These are phyloP conservation scores for Panicum virgatum DNA, from an alignment of 202 grass and related monocot genomes.

Conservation along the genomic window DNA sequence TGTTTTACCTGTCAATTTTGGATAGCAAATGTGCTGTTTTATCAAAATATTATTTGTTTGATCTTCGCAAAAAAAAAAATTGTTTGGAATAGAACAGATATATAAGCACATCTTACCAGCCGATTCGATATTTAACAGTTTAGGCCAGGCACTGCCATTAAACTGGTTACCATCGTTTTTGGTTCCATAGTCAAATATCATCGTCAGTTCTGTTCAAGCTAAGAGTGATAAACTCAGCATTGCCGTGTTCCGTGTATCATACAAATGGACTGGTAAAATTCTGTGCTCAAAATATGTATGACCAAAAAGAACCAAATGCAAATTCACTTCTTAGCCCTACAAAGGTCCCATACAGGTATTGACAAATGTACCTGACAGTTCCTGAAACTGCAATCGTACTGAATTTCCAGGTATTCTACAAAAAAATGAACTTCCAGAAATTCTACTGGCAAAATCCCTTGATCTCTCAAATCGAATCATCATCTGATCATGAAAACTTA, in stretches of 20 bases:
- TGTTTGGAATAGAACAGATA: not conserved
- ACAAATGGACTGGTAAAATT: not conserved
- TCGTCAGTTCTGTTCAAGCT: not conserved
- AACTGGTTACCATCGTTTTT: not conserved
- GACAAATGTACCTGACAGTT: slow-evolving; percentile 22
- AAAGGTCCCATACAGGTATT: slow-evolving; percentile 26
- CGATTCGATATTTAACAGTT: not conserved
- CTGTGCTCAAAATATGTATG: slow-evolving; percentile 11
- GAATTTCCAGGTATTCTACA: slow-evolving; percentile 43
- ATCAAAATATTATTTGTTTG: too few species aligned
- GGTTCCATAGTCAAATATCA: not conserved
- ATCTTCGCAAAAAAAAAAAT: too few species aligned
- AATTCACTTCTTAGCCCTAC: not conserved
- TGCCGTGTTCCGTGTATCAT: not conserved
- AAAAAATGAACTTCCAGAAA: slow-evolving; percentile 40
- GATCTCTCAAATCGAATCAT: slow-evolving; percentile 18
- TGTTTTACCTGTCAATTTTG: too few species aligned
- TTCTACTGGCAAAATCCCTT: slow-evolving; percentile 24
- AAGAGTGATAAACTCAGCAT: not conserved
- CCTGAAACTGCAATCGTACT: not conserved
- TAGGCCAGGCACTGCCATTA: not conserved
- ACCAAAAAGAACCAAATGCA: not conserved
- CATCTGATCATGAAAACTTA: slow-evolving; percentile 4
- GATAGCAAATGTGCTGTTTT: too few species aligned
- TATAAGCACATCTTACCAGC: not conserved